Percentiles rank a stretch among this genome's conserved stretches.
Evolutionary conservation across 257 asterid genomes (phyloP).

Genomic region (Linderniella brevidens): DNA sequence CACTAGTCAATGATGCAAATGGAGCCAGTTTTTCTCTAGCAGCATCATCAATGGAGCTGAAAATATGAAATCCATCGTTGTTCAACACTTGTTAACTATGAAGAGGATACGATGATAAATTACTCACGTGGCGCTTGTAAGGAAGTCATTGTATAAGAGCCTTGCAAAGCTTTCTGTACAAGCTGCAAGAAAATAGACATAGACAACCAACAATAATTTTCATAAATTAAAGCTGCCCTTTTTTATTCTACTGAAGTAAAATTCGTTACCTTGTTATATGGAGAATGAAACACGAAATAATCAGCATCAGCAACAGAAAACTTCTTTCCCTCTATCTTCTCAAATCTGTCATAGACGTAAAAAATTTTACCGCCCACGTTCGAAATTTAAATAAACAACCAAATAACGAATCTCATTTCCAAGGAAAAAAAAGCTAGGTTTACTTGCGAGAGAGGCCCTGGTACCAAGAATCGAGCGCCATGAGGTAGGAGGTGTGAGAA

Average conservation of each 20-base stretch:
- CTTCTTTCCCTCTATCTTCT: constrained; percentile 47
- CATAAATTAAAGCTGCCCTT: neutral
- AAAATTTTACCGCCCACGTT: too few species aligned
- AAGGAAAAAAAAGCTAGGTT: constrained; percentile 7
- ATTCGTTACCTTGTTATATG: constrained; percentile 76
- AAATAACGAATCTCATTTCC: constrained; percentile 7
- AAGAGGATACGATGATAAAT: too few species aligned
- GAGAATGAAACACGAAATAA: constrained; percentile 64
- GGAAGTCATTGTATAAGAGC: constrained; percentile 40
- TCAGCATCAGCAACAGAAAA: constrained; percentile 45
- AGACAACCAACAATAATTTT: too few species aligned
- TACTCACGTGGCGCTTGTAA: constrained; percentile 42
- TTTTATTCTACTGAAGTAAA: neutral
- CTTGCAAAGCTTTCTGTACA: constrained; percentile 73
- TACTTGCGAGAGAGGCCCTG: constrained; percentile 62
- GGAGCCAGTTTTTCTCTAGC: constrained; percentile 49
- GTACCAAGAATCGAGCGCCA: constrained; percentile 98
- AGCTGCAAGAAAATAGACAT: constrained; percentile 28
- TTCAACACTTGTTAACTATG: neutral
- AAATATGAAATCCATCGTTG: neutral
- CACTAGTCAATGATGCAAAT: constrained; percentile 35
- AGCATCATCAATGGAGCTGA: constrained; percentile 48
- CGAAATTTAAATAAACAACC: too few species aligned
- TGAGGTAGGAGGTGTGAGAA: constrained; percentile 94
- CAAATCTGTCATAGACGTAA: constrained; percentile 34